Base-by-base conservation (phyloP, 1,139 yeast species). In the Candida frijolesensis region DNA sequence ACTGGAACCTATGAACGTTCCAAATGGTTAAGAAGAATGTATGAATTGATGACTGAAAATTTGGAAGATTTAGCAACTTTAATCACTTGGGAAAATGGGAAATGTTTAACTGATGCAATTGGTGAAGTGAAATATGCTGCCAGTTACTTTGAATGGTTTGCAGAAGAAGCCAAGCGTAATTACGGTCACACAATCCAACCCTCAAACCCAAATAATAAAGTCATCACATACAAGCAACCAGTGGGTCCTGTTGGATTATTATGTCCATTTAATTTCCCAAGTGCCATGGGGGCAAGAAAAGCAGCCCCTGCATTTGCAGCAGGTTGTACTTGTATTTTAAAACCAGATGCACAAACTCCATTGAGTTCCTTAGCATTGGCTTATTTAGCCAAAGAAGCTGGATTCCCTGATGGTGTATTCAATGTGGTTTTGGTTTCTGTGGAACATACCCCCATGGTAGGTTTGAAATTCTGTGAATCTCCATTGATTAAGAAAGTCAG, bases 1-100 rank as follows among this genome's bases (percentile, higher is more conserved):
- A 79, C 87, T 2, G 70, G 83, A 11, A 83, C 87, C 41, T 80
- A 89, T 54, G 82, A 86, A 51, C 82, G 97, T 59, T 70, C 95
- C 8, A 70, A 70, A 45, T 75, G 87, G 80, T 77, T 89, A 57
- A 76, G 86, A 59, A 83, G 79, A 45, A 70, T 90, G 73, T 65
- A 64, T 58, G 62, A 72, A 38, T 65, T 74, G 43, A 73, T 74
- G 73, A 64, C 64, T 12, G 79, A 72, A 50, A 74, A 74, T 52
- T 51, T 65, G 45, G 78, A 74, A 34, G 79, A 74, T 60, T 71
- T 74, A 60, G 79, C 77, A 30, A 65, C 64, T 35, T 67, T 74
- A 51, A 63, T 74, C 48, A 72, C 78, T 15, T 71, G 71, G 74
- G 79, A 74, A 54, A 74, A 73, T 54, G 79, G 79, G 33, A 74